Evolutionary conservation across 352 stramenopile genomes (phyloP), one percentile per base, ranked within the genome.

Genomic region (Pythium monospermum): DNA sequence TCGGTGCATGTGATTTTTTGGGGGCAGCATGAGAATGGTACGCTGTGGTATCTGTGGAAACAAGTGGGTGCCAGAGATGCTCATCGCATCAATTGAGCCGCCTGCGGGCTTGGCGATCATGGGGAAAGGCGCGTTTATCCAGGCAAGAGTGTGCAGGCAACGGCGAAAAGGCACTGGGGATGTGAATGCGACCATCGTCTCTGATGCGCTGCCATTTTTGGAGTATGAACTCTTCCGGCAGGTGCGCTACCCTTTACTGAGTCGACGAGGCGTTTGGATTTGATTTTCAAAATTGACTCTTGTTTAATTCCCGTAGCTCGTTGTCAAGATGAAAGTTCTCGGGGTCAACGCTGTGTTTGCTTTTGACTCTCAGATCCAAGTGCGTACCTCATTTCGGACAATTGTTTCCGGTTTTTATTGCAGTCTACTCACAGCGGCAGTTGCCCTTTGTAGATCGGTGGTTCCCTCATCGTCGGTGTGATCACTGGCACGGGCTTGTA

Each of bases 151-250:
- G 16, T 98, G 95, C 59, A 78, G 96, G 25, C 86, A 94, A 30
- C 73, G 95, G 3, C 79, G 84, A 42, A 97, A 96, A 67, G 86
- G 93, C 23, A 89, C 75, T 4, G 91, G 90, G 4, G 96, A 99
- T 57, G 86, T 88, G 19, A 97, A 98, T 64, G 96, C 96, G 8
- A 96, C 97, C 12, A 93, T 95, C 46, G 91, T 99, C 2, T 98
- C 88, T 4, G 92, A 99, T 59, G 93, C 91, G 8, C 76, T 99
- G 3, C 95, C 96, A n/a, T 99, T 99, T 54, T 66, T 99, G 21
- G 96, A 99, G 59, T 98, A 98, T 59, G 95, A 99, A 53, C 74
- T 99, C 5, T 96, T 98, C 73, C 90, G 96, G 15, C 96, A 99
- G 76, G 80, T 98, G 52, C 4, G 55, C 39, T 28, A 38, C 7